These are phyloP conservation scores for Neurospora crassa DNA, from an alignment of 2,329 filamentous ascomycete genomes.

Conservation along the genomic window DNA sequence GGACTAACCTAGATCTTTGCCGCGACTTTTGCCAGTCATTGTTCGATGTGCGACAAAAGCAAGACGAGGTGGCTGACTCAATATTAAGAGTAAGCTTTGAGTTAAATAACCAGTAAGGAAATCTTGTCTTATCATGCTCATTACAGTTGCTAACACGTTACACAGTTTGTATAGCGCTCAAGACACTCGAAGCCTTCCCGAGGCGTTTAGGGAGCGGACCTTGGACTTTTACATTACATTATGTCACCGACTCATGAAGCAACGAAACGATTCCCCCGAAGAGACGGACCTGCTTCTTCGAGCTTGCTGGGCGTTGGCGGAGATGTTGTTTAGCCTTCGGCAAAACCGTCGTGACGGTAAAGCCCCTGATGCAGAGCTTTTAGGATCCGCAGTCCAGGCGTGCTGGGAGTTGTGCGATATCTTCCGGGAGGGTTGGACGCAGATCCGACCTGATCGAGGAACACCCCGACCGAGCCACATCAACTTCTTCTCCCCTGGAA, in stretches of 20 bases:
- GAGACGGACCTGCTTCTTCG: constrained; percentile 78
- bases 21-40: constrained; percentile 86
- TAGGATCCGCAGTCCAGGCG: constrained; percentile 81
- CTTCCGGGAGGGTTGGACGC: constrained; percentile 86
- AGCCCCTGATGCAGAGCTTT: constrained; percentile 67
- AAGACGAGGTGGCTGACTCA: constrained; percentile 74
- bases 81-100: constrained; percentile 89
- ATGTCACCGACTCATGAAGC: constrained; percentile 94
- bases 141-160: not conserved
- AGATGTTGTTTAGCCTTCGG: constrained; percentile 85
- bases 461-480: constrained; percentile 76
- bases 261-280: constrained; percentile 65
- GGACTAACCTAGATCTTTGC: constrained; percentile 73
- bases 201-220: constrained; percentile 80
- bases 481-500: constrained; percentile 52
- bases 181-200: constrained; percentile 66
- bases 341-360: constrained; percentile 70
- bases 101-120: constrained; percentile 72
- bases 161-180: constrained; percentile 76
- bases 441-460: constrained; percentile 74
- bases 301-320: constrained; percentile 82
- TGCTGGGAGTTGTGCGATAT: constrained; percentile 94
- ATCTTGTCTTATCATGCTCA: not conserved
- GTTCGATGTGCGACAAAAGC: constrained; percentile 73
- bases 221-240: constrained; percentile 91